Evolutionary conservation across 2,329 filamentous ascomycete genomes (phyloP).

Genomic region (Alternaria incomplexa): DNA sequence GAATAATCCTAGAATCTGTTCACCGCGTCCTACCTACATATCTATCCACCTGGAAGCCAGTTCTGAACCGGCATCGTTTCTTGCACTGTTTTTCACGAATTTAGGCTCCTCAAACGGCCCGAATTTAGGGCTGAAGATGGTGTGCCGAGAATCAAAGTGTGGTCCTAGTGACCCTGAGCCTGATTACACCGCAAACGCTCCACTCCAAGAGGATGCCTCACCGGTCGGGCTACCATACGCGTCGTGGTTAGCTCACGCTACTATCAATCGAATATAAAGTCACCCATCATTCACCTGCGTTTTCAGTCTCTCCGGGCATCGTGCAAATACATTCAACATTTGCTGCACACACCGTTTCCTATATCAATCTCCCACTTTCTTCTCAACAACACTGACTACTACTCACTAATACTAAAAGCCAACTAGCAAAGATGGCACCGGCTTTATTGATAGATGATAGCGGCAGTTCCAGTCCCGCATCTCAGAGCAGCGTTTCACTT

Average conservation of each 20-base stretch:
- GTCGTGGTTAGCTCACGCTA: constrained; percentile 10
- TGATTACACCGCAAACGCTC: constrained; percentile 15
- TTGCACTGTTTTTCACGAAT: background rate
- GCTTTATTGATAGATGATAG: constrained; percentile 6
- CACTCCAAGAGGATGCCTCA: constrained; percentile 11
- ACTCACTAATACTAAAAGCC: background rate
- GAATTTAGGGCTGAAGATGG: background rate
- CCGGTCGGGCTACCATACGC: constrained; percentile 7
- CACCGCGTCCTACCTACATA: constrained; percentile 4
- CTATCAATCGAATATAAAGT: constrained; percentile 23
- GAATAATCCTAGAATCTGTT: constrained; percentile 8
- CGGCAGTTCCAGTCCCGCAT: background rate
- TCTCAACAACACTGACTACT: background rate
- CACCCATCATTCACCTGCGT: background rate
- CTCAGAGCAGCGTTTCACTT: background rate
- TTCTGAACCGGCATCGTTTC: background rate
- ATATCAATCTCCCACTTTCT: background rate
- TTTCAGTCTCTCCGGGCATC: background rate
- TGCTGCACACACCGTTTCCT: background rate
- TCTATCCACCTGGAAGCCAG: background rate
- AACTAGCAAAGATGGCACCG: constrained; percentile 7
- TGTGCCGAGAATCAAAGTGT: constrained; percentile 9
- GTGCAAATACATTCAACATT: background rate
- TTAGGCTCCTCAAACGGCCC: constrained; percentile 3
- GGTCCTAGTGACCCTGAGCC: constrained; percentile 10